A percentile compares a stretch with the other conserved stretches of the same genome.
These are phyloP conservation scores for Telopea speciosissima DNA, from an alignment of 177 flowering plant genomes.

Conservation along the genomic window DNA sequence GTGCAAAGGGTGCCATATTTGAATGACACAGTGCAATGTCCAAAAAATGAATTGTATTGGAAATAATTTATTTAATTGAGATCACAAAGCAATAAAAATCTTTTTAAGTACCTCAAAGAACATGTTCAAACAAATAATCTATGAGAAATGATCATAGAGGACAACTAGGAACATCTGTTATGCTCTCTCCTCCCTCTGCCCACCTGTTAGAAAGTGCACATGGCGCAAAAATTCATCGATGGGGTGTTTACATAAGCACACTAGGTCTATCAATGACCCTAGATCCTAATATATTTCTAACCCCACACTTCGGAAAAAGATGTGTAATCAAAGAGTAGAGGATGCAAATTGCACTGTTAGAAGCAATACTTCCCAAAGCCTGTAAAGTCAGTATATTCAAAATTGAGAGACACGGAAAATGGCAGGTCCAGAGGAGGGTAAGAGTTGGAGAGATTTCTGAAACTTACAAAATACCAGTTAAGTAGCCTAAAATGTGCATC, in stretches of 20 bases:
- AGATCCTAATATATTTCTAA: background rate
- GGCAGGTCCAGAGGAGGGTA: background rate
- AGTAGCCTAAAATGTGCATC: conserved; percentile 80
- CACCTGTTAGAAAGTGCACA: too few relatives aligned
- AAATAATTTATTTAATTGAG: background rate
- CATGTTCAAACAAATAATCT: too few relatives aligned
- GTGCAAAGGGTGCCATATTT: too few relatives aligned
- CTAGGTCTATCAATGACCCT: too few relatives aligned
- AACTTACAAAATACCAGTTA: conserved; percentile 82
- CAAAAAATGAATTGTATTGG: background rate
- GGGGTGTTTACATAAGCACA: too few relatives aligned
- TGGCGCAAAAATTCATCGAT: too few relatives aligned
- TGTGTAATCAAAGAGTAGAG: background rate
- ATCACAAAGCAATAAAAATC: background rate
- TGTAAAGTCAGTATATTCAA: background rate
- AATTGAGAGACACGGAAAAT: background rate
- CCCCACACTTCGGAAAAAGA: background rate
- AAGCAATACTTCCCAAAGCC: background rate
- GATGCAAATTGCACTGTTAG: background rate
- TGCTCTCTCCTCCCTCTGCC: too few relatives aligned
- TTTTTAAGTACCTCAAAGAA: too few relatives aligned
- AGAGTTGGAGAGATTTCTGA: background rate
- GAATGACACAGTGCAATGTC: background rate
- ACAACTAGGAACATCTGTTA: too few relatives aligned
- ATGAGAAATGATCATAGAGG: background rate